Conservation (phyloP, 139 green algal species). For the Yamagishiella unicocca region DNA sequence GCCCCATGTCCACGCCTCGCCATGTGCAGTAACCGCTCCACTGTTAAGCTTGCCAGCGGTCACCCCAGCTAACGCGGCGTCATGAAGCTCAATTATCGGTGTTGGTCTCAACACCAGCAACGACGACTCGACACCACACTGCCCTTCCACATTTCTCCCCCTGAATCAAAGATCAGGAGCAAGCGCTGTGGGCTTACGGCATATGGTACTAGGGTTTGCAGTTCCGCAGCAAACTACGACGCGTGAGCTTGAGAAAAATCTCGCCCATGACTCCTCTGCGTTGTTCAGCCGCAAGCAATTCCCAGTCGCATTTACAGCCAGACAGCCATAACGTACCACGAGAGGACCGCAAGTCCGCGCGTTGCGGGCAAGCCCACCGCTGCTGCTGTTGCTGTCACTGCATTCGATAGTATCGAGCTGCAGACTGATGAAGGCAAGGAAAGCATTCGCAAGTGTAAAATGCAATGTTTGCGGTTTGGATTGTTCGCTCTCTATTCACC, state of each 20-base stretch:
- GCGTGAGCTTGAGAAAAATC: no score
- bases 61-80: slow-evolving; percentile 39
- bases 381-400: not conserved
- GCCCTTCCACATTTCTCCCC: slow-evolving; percentile 72
- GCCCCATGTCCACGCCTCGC: slow-evolving; percentile 73
- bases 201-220: not conserved
- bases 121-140: slow-evolving; percentile 61
- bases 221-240: not conserved
- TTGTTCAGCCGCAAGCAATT: no score
- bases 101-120: slow-evolving; percentile 62
- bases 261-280: no score
- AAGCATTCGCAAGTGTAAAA: slow-evolving; percentile 8
- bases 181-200: not conserved
- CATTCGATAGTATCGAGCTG: not conserved
- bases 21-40: slow-evolving; percentile 51
- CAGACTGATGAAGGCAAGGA: not conserved
- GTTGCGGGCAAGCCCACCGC: not conserved
- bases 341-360: slow-evolving; percentile 14
- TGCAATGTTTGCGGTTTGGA: no score
- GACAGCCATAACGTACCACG: no score
- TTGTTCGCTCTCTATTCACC: no score
- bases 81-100: slow-evolving; percentile 57
- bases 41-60: slow-evolving; percentile 61
- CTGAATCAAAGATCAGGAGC: slow-evolving; percentile 46
- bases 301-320: no score